These are phyloP conservation scores for Suillus clintonianus DNA, from an alignment of 768 basidiomycete genomes.

Conservation along the genomic window DNA sequence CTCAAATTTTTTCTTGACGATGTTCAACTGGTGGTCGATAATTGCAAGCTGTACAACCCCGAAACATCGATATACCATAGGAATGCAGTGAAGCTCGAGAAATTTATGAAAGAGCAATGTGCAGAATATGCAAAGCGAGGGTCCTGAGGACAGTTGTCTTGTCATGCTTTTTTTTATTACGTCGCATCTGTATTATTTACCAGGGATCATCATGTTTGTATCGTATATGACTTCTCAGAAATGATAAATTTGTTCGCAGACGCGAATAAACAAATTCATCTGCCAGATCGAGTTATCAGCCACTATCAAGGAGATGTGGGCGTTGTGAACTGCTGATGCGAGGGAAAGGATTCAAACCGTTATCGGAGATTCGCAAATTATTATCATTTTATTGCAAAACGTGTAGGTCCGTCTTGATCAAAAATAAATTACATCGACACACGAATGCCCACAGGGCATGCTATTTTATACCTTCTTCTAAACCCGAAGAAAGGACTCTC, in stretches of 20 bases:
- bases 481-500: too few relatives aligned
- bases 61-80: slow-evolving; percentile 78
- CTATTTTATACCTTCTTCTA: too few relatives aligned
- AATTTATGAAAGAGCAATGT: slow-evolving; percentile 63
- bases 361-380: too few relatives aligned
- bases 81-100: slow-evolving; percentile 84
- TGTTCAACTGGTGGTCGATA: slow-evolving; percentile 83
- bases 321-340: not conserved
- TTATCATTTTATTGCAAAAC: too few relatives aligned
- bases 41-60: slow-evolving; percentile 87
- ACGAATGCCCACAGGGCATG: too few relatives aligned
- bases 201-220: not conserved
- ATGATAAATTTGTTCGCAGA: not conserved
- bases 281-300: not conserved
- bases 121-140: slow-evolving; percentile 24
- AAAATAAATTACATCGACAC: too few relatives aligned
- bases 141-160: slow-evolving; percentile 1
- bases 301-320: not conserved
- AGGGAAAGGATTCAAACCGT: too few relatives aligned
- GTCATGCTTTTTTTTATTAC: slow-evolving; percentile 6
- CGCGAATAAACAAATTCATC: not conserved
- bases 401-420: too few relatives aligned
- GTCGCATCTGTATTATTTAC: slow-evolving; percentile 1
- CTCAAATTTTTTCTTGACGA: slow-evolving; percentile 78
- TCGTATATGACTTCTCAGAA: not conserved